phyloP scores from a whole-genome alignment of 169 alveolate genomes.

The Ichthyophthirius multifiliis region DNA sequence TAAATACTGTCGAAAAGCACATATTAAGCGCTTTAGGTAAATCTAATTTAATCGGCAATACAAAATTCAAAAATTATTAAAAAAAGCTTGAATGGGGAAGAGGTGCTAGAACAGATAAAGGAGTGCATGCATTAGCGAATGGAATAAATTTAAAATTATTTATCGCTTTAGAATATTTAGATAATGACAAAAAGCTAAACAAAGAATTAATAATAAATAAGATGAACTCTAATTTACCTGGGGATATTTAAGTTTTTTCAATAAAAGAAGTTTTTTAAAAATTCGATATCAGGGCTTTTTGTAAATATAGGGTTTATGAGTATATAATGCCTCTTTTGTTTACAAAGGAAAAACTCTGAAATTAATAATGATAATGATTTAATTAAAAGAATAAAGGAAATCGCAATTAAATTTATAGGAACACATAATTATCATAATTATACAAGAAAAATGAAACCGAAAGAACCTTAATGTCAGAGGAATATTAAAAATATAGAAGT shows the following conservation, averaged over 20 bases:
- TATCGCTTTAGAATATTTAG: neutral
- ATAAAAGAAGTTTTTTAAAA: neutral
- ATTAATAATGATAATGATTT: no score
- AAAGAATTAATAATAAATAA: neutral
- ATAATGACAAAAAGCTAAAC: no score
- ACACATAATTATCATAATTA: neutral
- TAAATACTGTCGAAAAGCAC: conserved; percentile 51
- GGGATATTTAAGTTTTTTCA: conserved; percentile 2
- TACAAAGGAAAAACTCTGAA: no score
- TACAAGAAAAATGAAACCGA: neutral
- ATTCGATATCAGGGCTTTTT: conserved; percentile 2
- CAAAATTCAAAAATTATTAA: conserved; percentile 40
- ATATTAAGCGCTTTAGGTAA: conserved; percentile 42
- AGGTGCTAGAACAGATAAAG: conserved; percentile 74
- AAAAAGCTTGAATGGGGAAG: conserved; percentile 60
- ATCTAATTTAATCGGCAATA: conserved; percentile 26
- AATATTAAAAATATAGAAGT: no score
- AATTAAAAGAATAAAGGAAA: neutral
- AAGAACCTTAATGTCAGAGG: neutral
- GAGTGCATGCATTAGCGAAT: conserved; percentile 64
- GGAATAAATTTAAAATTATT: conserved; percentile 51
- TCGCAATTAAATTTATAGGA: neutral
- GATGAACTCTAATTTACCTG: conserved; percentile 10
- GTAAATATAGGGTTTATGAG: conserved; percentile 2
- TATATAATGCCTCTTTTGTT: conserved; percentile 35